Percentiles rank a stretch among this genome's conserved stretches.
phyloP scores from a whole-genome alignment of 768 basidiomycete genomes.

The Brasilioporus rufonigricans region DNA sequence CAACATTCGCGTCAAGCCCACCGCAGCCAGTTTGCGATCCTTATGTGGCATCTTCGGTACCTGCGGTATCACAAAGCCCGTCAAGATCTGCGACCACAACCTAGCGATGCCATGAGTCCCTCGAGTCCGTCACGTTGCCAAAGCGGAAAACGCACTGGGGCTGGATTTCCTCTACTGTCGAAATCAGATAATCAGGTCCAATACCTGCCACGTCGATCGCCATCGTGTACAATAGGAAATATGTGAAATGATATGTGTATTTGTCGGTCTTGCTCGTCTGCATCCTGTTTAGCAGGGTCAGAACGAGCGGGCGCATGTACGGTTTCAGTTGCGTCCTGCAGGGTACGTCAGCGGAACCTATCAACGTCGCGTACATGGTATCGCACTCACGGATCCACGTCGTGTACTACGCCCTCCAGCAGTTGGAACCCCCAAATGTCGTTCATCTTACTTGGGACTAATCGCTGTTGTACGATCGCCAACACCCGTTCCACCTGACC shows the following conservation, averaged over 20 bases:
- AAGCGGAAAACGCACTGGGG: slow-evolving; percentile 49
- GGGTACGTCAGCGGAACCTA: slow-evolving; percentile 1
- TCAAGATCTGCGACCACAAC: slow-evolving; percentile 78
- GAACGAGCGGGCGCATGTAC: slow-evolving; percentile 70
- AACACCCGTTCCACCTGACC: slow-evolving; percentile 78
- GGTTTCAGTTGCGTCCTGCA: slow-evolving; percentile 60
- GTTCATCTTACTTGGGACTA: slow-evolving; percentile 84
- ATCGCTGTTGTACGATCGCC: slow-evolving; percentile 85
- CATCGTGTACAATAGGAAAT: slow-evolving; percentile 73
- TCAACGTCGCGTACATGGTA: no score
- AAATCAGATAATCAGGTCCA: slow-evolving; percentile 75
- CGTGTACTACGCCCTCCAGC: slow-evolving; percentile 68
- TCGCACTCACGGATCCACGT: slow-evolving; percentile 69
- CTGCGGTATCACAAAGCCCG: slow-evolving; percentile 77
- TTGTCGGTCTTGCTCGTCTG: slow-evolving; percentile 88
- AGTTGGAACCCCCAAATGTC: slow-evolving; percentile 93
- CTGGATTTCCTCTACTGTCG: slow-evolving; percentile 81
- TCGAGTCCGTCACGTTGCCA: no score
- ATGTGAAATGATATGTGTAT: slow-evolving; percentile 78
- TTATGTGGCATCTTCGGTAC: slow-evolving; percentile 75
- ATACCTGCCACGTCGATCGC: slow-evolving; percentile 74
- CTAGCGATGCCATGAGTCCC: slow-evolving; percentile 29
- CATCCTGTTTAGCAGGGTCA: slow-evolving; percentile 82
- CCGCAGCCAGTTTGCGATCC: slow-evolving; percentile 80
- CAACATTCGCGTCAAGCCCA: slow-evolving; percentile 78